Conservation (phyloP, 1,284 basidiomycete genomes). For the Sanguinoderma infundibulare region DNA sequence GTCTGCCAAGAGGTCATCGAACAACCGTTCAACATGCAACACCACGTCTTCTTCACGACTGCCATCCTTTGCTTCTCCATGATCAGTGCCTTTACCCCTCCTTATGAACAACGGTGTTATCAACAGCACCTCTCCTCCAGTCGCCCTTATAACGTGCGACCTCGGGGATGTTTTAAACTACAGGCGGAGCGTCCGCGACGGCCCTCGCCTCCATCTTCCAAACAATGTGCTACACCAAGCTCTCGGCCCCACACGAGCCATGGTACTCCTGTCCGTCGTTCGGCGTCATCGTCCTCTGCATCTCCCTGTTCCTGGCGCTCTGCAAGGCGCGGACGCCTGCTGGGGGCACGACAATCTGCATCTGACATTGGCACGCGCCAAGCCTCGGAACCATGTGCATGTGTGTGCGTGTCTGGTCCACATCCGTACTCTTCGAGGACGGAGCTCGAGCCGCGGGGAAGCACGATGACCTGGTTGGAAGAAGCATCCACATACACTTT, state of each 20-base stretch:
- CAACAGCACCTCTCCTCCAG: conserved; percentile 43
- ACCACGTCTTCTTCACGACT: conserved; percentile 93
- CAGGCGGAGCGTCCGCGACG: conserved; percentile 93
- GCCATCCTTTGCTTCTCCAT: conserved; percentile 85
- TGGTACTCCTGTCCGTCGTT: conserved; percentile 81
- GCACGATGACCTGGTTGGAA: not conserved
- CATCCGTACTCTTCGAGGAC: not conserved
- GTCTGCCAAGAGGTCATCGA: conserved; percentile 96
- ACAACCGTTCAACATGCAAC: conserved; percentile 78
- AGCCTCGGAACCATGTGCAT: too few species aligned
- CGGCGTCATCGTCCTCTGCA: conserved; percentile 78
- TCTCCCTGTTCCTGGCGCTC: conserved; percentile 78
- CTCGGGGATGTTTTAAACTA: conserved; percentile 97
- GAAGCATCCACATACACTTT: not conserved
- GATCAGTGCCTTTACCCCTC: conserved; percentile 54
- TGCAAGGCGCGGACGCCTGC: conserved; percentile 78
- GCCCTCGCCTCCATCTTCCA: conserved; percentile 95
- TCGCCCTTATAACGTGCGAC: conserved; percentile 94
- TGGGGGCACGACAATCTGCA: conserved; percentile 70
- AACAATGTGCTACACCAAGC: conserved; percentile 84
- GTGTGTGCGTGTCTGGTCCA: too few species aligned
- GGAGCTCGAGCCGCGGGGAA: not conserved
- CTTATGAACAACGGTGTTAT: not conserved
- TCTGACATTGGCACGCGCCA: conserved; percentile 33
- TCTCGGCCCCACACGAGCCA: conserved; percentile 59